Conservation (phyloP, 768 basidiomycete genomes). For the Boletus tylopilopsis region DNA sequence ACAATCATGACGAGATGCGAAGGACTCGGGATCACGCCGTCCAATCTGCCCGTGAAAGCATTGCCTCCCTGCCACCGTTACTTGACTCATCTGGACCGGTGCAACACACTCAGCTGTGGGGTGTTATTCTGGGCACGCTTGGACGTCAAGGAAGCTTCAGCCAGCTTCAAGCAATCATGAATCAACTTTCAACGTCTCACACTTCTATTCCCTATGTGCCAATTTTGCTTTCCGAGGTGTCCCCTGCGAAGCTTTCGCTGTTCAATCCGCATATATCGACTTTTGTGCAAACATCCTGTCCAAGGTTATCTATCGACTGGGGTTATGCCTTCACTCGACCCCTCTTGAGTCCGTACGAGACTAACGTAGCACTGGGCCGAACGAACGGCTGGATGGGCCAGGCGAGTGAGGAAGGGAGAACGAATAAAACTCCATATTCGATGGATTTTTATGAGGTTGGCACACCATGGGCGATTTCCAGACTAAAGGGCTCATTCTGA, state of each 20-base stretch:
- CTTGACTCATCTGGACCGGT: slow-evolving; percentile 6
- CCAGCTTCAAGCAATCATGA: slow-evolving; percentile 82
- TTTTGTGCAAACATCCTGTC: slow-evolving; percentile 96
- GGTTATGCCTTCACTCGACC: slow-evolving; percentile 93
- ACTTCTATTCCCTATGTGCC: slow-evolving; percentile 73
- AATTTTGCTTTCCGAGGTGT: slow-evolving; percentile 94
- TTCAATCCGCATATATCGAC: slow-evolving; percentile 79
- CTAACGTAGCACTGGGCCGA: slow-evolving; percentile 70
- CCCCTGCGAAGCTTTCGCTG: slow-evolving; percentile 86
- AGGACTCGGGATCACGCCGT: slow-evolving; percentile 70
- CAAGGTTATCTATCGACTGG: slow-evolving; percentile 97
- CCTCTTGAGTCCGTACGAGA: slow-evolving; percentile 90
- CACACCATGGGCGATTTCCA: slow-evolving; percentile 70
- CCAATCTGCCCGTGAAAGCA: slow-evolving; percentile 63
- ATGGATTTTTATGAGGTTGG: slow-evolving; percentile 96
- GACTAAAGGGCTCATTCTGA: slow-evolving; percentile 50
- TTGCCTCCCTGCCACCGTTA: slow-evolving; percentile 32
- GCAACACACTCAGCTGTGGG: slow-evolving; percentile 56
- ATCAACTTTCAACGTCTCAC: slow-evolving; percentile 56
- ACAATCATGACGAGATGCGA: slow-evolving; percentile 88
- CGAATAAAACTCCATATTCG: slow-evolving; percentile 53
- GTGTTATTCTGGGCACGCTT: slow-evolving; percentile 88
- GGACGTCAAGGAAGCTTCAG: slow-evolving; percentile 92
- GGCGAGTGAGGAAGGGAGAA: slow-evolving; percentile 14
- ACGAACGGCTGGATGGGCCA: slow-evolving; percentile 65